Conservation (phyloP, 148 eudicot genomes). For the Rhododendron williamsianum region DNA sequence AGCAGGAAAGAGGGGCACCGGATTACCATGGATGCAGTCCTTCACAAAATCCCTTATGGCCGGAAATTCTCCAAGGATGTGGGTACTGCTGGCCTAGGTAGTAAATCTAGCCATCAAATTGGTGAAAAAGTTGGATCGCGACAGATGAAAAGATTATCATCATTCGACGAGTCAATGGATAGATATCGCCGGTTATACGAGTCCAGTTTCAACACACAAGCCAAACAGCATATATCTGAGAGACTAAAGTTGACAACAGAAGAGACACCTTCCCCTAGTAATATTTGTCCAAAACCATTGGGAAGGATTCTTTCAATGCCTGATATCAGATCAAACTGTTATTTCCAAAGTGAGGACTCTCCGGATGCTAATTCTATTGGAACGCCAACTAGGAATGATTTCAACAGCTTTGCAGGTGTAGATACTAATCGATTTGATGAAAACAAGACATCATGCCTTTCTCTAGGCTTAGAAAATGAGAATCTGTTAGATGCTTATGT, state of each 20-base stretch:
- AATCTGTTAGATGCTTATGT: background rate
- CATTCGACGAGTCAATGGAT: constrained; percentile 50
- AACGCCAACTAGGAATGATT: constrained; percentile 13
- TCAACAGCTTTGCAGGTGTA: constrained; percentile 1
- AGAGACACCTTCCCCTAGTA: constrained; percentile 15
- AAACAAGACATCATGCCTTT: background rate
- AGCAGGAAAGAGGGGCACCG: constrained; percentile 61
- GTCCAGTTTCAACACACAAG: constrained; percentile 26
- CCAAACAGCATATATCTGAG: constrained; percentile 15
- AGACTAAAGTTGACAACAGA: constrained; percentile 28
- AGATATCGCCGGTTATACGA: constrained; percentile 46
- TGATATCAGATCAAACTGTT: constrained; percentile 37
- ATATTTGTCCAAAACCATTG: constrained; percentile 13
- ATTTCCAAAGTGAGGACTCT: constrained; percentile 19
- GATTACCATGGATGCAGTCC: constrained; percentile 69
- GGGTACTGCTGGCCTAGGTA: background rate
- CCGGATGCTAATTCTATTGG: background rate
- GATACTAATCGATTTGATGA: constrained; percentile 19
- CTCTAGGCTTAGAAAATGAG: constrained; percentile 18
- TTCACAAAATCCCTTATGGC: constrained; percentile 77
- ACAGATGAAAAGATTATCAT: constrained; percentile 31
- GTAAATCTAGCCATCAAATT: constrained; percentile 7
- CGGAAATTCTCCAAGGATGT: constrained; percentile 31
- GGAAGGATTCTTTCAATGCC: constrained; percentile 73
- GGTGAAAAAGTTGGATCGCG: constrained; percentile 10